phyloP scores from a whole-genome alignment of 495 filamentous ascomycete species.

The Trichocladium uniseriatum region DNA sequence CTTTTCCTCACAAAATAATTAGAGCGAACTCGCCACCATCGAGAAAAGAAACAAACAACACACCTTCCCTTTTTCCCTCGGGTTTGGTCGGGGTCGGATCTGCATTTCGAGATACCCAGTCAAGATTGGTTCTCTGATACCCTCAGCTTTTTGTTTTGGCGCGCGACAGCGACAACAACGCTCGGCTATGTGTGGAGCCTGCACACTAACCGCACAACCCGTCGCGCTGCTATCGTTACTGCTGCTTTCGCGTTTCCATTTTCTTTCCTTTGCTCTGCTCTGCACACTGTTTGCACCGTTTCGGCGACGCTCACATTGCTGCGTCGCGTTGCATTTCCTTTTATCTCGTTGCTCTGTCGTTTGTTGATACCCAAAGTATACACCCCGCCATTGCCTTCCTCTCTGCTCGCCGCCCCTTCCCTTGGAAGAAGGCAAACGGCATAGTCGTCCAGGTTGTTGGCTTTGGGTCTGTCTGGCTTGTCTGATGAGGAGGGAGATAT shows the following conservation, averaged over 20 bases:
- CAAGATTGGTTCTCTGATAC: conserved; percentile 45
- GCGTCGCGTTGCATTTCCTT: too few relatives aligned
- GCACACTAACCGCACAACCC: too few relatives aligned
- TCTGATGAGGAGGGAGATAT: conserved; percentile 8
- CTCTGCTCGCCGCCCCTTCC: too few relatives aligned
- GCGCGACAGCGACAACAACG: background rate
- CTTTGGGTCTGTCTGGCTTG: conserved; percentile 9
- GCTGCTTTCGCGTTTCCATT: background rate
- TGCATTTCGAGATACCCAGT: conserved; percentile 49
- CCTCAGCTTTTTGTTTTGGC: conserved; percentile 12
- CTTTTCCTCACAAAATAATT: conserved; percentile 1
- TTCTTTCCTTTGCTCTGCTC: conserved; percentile 3
- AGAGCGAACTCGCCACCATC: conserved; percentile 29
- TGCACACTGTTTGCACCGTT: too few relatives aligned
- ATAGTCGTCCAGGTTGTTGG: conserved; percentile 10
- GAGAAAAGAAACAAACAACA: conserved; percentile 1
- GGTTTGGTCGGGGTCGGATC: conserved; percentile 43
- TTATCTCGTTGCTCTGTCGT: background rate
- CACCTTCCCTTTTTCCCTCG: conserved; percentile 28
- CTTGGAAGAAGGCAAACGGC: conserved; percentile 1
- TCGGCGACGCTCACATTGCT: too few relatives aligned
- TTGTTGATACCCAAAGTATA: conserved; percentile 30
- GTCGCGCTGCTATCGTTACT: background rate
- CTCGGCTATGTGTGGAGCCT: background rate
- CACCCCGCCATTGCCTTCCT: conserved; percentile 7